These are phyloP conservation scores for Vigna reflexopilosa DNA, from an alignment of 306 rosid species.

Conservation along the genomic window DNA sequence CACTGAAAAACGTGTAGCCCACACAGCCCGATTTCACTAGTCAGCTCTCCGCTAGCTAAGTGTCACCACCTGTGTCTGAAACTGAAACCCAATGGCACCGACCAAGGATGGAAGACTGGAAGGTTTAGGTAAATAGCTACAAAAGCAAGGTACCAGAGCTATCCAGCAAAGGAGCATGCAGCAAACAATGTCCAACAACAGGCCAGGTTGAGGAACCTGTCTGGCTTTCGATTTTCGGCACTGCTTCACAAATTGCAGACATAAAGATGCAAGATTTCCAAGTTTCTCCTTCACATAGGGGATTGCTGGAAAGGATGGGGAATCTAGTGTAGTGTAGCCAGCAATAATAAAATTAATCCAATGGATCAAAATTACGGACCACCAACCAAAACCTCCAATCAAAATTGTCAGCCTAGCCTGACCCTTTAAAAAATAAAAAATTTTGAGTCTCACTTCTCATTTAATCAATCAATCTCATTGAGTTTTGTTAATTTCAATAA, in stretches of 20 bases:
- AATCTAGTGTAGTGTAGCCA: no score
- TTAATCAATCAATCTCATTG: no score
- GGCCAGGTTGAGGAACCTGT: not conserved
- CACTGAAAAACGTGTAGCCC: not conserved
- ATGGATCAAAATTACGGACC: no score
- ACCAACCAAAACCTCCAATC: no score
- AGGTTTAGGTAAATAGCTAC: no score
- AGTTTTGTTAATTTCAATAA: no score
- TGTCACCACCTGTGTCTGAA: not conserved
- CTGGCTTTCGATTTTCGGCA: not conserved
- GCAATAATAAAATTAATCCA: no score
- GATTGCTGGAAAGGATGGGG: no score
- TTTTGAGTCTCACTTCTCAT: no score
- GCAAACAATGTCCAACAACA: not conserved
- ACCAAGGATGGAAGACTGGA: not conserved
- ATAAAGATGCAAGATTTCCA: not conserved
- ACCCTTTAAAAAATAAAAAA: no score
- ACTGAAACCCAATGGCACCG: not conserved
- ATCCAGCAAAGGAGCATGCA: not conserved
- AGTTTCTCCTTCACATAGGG: not conserved
- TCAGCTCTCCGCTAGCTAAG: not conserved
- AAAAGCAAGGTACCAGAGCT: no score
- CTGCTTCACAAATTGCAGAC: not conserved
- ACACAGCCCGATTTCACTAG: not conserved
- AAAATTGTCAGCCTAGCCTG: no score